Percentiles rank a stretch among this genome's conserved stretches.
Conservation (phyloP, 2,329 filamentous ascomycete genomes). For the Paecilomyces dactylethromorphus region DNA sequence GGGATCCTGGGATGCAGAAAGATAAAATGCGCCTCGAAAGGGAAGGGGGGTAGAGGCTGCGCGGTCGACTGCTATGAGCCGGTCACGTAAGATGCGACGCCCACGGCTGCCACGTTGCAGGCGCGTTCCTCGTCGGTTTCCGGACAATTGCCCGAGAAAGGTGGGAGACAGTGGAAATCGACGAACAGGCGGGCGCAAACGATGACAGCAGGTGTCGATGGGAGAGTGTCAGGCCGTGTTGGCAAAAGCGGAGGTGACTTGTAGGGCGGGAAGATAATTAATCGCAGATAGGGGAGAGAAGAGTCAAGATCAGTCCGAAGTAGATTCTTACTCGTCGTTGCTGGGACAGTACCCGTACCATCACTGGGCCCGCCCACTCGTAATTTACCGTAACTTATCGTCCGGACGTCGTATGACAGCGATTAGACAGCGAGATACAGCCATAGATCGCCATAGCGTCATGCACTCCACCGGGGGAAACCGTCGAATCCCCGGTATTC, state of each 20-base stretch:
- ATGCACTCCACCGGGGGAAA: background rate
- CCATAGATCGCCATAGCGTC: background rate
- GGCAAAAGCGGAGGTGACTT: background rate
- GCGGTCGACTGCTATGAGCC: background rate
- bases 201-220: background rate
- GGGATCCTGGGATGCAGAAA: background rate
- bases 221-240: background rate
- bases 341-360: background rate
- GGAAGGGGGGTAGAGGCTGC: conserved; percentile 2
- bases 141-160: conserved; percentile 2
- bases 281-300: background rate
- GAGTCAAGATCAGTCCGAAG: background rate
- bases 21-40: background rate
- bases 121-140: conserved; percentile 26
- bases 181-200: background rate
- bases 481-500: background rate
- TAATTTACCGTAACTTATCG: background rate
- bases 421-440: background rate
- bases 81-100: conserved; percentile 9
- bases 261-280: background rate
- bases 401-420: background rate
- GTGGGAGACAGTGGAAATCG: background rate
- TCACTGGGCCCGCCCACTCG: background rate
- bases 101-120: conserved; percentile 39
- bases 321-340: no score